These are phyloP conservation scores for Mycena capillaripes DNA, from an alignment of 768 basidiomycete genomes.

Conservation along the genomic window DNA sequence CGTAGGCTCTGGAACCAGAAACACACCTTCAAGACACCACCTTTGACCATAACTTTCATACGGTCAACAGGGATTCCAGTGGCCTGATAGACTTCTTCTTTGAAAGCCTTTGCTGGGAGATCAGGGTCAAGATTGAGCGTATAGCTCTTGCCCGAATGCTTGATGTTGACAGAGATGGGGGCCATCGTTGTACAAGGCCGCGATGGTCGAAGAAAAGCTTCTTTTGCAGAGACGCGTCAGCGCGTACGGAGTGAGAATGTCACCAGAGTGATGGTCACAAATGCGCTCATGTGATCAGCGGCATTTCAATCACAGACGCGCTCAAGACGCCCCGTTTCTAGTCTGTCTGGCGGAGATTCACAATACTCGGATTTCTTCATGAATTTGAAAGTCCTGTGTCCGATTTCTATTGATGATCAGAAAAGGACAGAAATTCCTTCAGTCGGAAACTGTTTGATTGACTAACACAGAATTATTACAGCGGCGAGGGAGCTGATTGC, in stretches of 20 bases:
- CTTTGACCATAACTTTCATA: conserved; percentile 98
- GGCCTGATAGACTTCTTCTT: conserved; percentile 81
- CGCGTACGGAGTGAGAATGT: conserved; percentile 20
- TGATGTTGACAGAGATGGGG: conserved; percentile 83
- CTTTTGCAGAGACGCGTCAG: conserved; percentile 42
- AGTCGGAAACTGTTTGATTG: too few relatives aligned
- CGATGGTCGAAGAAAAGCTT: conserved; percentile 23
- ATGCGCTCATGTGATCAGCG: not conserved
- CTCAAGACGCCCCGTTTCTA: too few relatives aligned
- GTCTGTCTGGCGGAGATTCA: too few relatives aligned
- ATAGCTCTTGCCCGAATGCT: conserved; percentile 89
- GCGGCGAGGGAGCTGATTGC: too few relatives aligned
- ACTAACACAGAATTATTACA: too few relatives aligned
- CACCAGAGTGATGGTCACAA: not conserved
- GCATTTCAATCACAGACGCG: too few relatives aligned
- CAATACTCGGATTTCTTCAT: too few relatives aligned
- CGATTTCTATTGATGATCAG: too few relatives aligned
- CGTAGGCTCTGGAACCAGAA: not conserved
- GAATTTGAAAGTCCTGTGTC: too few relatives aligned
- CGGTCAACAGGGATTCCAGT: conserved; percentile 92
- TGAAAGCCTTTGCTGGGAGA: conserved; percentile 80
- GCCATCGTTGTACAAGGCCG: conserved; percentile 62
- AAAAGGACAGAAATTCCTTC: too few relatives aligned
- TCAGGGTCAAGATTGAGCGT: conserved; percentile 81
- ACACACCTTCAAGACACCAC: conserved; percentile 88